These are phyloP conservation scores for Rubia yunnanensis DNA, from an alignment of 257 asterid genomes.

Conservation along the genomic window DNA sequence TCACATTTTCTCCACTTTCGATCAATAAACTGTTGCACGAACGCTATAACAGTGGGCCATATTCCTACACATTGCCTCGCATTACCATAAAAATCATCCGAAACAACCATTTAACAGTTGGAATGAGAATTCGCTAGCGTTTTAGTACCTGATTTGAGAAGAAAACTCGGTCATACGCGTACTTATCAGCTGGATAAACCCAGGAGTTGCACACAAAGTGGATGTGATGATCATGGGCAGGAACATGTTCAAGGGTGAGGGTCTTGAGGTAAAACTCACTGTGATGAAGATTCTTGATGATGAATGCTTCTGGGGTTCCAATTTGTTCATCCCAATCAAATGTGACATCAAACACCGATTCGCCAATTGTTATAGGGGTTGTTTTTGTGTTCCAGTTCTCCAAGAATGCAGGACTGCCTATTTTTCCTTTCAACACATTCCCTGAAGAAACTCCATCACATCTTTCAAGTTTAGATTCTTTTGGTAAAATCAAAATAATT, in stretches of 20 bases:
- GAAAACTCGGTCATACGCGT: constrained; percentile 50
- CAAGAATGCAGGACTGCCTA: constrained; percentile 42
- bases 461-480: not conserved
- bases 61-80: too few relatives aligned
- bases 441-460: constrained; percentile 19
- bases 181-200: constrained; percentile 52
- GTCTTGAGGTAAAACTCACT: constrained; percentile 66
- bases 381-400: constrained; percentile 40
- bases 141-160: constrained; percentile 60
- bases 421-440: constrained; percentile 30
- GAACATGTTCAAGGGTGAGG: constrained; percentile 64
- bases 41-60: too few relatives aligned
- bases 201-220: constrained; percentile 79
- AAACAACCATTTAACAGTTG: not conserved
- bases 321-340: constrained; percentile 55
- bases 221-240: constrained; percentile 46
- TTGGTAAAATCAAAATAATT: too few relatives aligned
- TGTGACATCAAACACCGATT: constrained; percentile 31
- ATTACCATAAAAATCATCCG: too few relatives aligned
- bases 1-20: too few relatives aligned
- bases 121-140: too few relatives aligned
- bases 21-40: too few relatives aligned
- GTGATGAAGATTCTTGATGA: constrained; percentile 46
- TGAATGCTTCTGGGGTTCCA: constrained; percentile 64
- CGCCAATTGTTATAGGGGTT: constrained; percentile 24